Base-by-base conservation (phyloP, 2,329 filamentous ascomycete genomes). In the Penicillium corylophilum region DNA sequence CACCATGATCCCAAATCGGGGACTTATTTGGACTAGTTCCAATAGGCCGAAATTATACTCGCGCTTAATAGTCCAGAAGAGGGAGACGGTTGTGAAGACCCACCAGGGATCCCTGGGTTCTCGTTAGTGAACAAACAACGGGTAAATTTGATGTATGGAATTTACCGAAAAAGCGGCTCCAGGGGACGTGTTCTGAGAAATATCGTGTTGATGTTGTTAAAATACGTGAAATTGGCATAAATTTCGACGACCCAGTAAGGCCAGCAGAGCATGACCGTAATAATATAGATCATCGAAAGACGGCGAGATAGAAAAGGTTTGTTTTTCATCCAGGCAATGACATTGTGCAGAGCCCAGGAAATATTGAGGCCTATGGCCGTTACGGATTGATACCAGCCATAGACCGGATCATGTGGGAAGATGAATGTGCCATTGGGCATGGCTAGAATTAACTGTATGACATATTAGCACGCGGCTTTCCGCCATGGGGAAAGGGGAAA, bases 321-420 rank as follows among this genome's bases (percentile, higher is more conserved):
- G 55, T 81, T 83, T 68, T 87, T 87, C 68, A 87, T 79, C 84
- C 84, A 87, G 0, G 84, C 78, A 53, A 87, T 82, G 53, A 87
- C 75, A 56, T 87, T 87, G 66, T 87, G 84, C 8, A 87, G 68
- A 12, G 75, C 78, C 81, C 83, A 86, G 3, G 82, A 85, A n/a
- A 78, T 71, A 56, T 85, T 84, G 22, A 87, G 76, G 16, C 82
- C 77, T 7, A 86, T 79, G 7, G 81, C 83, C 2, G 81, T 83
- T 22, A 77, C 72, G 1, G 82, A 83, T 2, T 87, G 74, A 67
- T 84, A 87, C 84, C 84, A 87, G 44, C 81, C 82, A 62, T 84
- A 85, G 3, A 74, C 73, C 0, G 81, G 80, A 8, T 74, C 75
- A 54, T 77, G 70, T 48, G 79, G 76, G 68, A 85, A 85, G 31